Percentiles rank a stretch among this genome's conserved stretches.
phyloP scores from a whole-genome alignment of 2,329 filamentous ascomycete genomes.

The Fusarium redolens region DNA sequence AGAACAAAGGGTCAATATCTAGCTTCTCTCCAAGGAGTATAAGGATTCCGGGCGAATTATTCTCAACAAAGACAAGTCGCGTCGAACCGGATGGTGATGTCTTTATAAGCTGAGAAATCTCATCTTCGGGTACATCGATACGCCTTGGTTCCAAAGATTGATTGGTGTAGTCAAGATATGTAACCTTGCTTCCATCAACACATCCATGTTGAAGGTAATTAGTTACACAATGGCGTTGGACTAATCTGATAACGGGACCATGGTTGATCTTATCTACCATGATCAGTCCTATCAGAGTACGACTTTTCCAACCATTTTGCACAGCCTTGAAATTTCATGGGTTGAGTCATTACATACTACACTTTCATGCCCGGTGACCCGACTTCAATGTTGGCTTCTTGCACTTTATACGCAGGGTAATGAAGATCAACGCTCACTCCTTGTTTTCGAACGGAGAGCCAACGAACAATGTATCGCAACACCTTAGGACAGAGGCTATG shows the following conservation, averaged over 20 bases:
- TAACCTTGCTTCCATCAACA: fast-evolving
- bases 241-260: not conserved
- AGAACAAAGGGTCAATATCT: not conserved
- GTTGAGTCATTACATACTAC: not conserved
- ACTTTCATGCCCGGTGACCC: fast-evolving
- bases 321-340: not conserved
- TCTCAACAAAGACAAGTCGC: not conserved
- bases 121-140: fast-evolving
- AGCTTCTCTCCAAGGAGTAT: fast-evolving
- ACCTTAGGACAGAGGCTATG: not conserved
- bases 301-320: fast-evolving
- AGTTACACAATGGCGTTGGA: no score
- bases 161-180: not conserved
- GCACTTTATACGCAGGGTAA: not conserved
- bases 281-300: not conserved
- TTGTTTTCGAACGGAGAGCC: not conserved
- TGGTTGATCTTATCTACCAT: not conserved
- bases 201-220: fast-evolving
- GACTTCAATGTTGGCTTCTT: not conserved
- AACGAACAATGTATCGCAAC: not conserved
- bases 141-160: fast-evolving
- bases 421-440: no score
- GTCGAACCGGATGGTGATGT: fast-evolving
- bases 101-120: fast-evolving
- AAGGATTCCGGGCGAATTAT: fast-evolving